Evolutionary conservation across 2,329 filamentous ascomycete genomes (phyloP), one percentile per base, ranked within the genome.

Genomic region (Microcyclosporella mali): DNA sequence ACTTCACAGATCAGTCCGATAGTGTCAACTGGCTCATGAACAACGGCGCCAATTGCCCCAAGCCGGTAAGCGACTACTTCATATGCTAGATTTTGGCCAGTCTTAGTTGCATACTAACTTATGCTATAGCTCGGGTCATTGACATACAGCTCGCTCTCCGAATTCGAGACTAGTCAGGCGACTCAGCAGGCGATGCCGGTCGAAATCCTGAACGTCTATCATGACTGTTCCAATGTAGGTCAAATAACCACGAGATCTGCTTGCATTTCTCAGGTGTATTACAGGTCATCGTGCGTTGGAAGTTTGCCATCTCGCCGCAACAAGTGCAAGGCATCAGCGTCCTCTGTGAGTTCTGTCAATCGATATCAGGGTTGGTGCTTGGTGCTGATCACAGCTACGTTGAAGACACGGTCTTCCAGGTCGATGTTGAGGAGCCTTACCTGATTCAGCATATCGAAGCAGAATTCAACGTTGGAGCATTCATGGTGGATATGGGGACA

Each of bases 151-250:
- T 41, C 40, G 16, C 46, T 46, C 6, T 40, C 36, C 6, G 49
- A 49, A 1, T 58, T 57, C 33, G 29, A 54, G 30, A 46, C 47
- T n/a, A 50, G 45, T 14, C 53, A 57, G 40, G 51, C 45, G 14
- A 49, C 50, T 3, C 56, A 58, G 33, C 56, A 56, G 2, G 37
- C 50, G 12, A 46, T 57, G n/a, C 55, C 55, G 4, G 58, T 58
- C 37, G 19, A 48, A 15, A 50, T 55, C 14, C 19, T 54, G 14
- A 56, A 57, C 34, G 42, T 53, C 15, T 59, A 49, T 45, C 49
- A 58, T 38, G 51, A 54, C 34, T 59, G 57, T 43, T 44, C 48
- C 27, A 43, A 51, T 21, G 46, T 25, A 9, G 6, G 21, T 9
- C 4, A 25, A n/a, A n/a, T n/a, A n/a, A n/a, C n/a, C n/a, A n/a